Evolutionary conservation across 108 stramenopile genomes (phyloP).

Genomic region (Conticribra weissflogii): DNA sequence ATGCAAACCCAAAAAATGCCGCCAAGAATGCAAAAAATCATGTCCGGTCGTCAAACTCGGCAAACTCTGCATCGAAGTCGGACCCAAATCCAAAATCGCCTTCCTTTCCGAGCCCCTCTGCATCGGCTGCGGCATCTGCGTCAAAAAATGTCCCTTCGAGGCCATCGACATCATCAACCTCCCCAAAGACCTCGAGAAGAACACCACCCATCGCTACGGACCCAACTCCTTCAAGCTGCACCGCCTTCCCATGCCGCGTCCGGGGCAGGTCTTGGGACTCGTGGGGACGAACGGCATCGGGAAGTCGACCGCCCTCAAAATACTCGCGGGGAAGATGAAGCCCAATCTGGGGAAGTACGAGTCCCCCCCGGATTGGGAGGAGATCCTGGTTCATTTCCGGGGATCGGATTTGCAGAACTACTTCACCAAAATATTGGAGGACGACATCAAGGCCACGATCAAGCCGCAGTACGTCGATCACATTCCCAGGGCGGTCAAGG

Average conservation of each 20-base stretch:
- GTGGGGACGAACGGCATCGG: slow-evolving; percentile 99
- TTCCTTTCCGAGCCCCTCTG: slow-evolving; percentile 93
- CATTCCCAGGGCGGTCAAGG: slow-evolving; percentile 93
- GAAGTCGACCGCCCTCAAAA: slow-evolving; percentile 95
- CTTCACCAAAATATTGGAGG: slow-evolving; percentile 97
- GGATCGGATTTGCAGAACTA: slow-evolving; percentile 99
- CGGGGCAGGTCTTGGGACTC: slow-evolving; percentile 95
- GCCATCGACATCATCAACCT: slow-evolving; percentile 99
- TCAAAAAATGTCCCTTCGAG: slow-evolving; percentile 98
- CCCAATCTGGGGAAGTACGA: slow-evolving; percentile 97
- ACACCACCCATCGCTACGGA: slow-evolving; percentile 98
- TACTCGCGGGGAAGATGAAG: slow-evolving; percentile 97
- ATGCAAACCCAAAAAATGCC: slow-evolving; percentile 98
- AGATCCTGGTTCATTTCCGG: slow-evolving; percentile 95
- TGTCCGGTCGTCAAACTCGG: slow-evolving; percentile 97
- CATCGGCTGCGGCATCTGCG: slow-evolving; percentile 98
- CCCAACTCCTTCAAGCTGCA: slow-evolving; percentile 99
- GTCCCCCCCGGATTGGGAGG: slow-evolving; percentile 97
- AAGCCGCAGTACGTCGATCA: slow-evolving; percentile 99
- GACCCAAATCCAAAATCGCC: slow-evolving; percentile 86
- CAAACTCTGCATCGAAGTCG: slow-evolving; percentile 97
- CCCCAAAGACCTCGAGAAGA: slow-evolving; percentile 94
- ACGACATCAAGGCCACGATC: slow-evolving; percentile 98
- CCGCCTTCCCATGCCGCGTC: slow-evolving; percentile 97
- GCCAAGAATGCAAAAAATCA: slow-evolving; percentile 95